Base-by-base conservation (phyloP, 306 rosid genomes). In the Vachellia collinsii region DNA sequence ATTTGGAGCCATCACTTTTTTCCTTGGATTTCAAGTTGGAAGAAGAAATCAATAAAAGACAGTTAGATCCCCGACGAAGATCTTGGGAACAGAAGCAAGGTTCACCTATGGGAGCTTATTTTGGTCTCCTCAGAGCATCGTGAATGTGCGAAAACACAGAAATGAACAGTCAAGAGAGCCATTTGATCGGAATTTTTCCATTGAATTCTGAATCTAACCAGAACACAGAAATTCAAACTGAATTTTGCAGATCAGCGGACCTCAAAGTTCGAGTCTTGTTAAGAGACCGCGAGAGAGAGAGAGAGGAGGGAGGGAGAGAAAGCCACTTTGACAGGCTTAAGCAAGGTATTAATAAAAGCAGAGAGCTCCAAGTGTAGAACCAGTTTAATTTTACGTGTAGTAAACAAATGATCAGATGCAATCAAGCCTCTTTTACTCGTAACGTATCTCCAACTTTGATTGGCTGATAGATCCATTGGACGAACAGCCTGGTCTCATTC, bases 1-100 rank as follows among this genome's bases (percentile, higher is more conserved):
- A 82, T 84, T 89, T 5, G 97, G 94, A 80, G 97, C 90, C 99
- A 94, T 62, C 41, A 29, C 41, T 1, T 14, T 93, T 75, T 38
- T 22, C 58, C 77, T 64, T 9, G 61, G 68, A 77, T 72, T 72
- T 74, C 67, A 66, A 69, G 25, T 34, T 61, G n/a, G 47, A 19
- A 17, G 34, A 72, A 50, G 63, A 50, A 72, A 72, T 43, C 20
- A 43, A 62, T 17, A 7, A 56, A 29, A 61, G 29, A 54, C 0
- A 9, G 67, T 75, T 17, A 42, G 80, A 70, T 66, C 78, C 81
- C 42, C 19, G 78, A 71, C 37, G 42, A 62, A 11, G 38, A 62
- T 29, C 46, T 72, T 75, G 66, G 23, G 37, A 61, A 38, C 62
- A 50, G 61, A 83, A 66, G 74, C 9, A 22, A 29, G 44, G 65